Conservation (phyloP, 768 basidiomycete species). For the Leccinum uliginosum region DNA sequence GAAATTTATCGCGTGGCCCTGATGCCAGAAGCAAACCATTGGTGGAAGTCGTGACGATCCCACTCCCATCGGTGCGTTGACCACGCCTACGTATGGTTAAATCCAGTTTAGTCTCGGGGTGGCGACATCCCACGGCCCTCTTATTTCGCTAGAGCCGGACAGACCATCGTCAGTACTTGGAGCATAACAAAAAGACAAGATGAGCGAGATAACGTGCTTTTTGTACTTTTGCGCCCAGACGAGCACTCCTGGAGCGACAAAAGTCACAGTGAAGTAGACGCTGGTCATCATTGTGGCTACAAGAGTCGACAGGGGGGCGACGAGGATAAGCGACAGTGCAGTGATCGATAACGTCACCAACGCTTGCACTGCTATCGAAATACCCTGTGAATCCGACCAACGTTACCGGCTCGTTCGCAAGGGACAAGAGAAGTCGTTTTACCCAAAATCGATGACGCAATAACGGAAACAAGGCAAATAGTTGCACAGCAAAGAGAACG, state of each 20-base stretch:
- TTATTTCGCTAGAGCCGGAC: conserved; percentile 64
- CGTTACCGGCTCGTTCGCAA: conserved; percentile 9
- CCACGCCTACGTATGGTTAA: conserved; percentile 23
- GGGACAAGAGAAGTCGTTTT: conserved; percentile 15
- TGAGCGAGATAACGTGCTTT: conserved; percentile 50
- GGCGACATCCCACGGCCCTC: conserved; percentile 89
- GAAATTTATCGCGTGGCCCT: conserved; percentile 23
- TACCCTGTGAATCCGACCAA: conserved; percentile 37
- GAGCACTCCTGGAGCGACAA: conserved; percentile 68
- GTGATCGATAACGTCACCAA: conserved; percentile 51
- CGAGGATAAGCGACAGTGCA: conserved; percentile 47
- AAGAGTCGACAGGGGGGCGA: conserved; percentile 49
- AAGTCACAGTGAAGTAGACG: conserved; percentile 54
- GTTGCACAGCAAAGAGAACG: conserved; percentile 75
- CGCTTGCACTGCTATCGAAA: conserved; percentile 43
- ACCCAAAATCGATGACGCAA: conserved; percentile 73
- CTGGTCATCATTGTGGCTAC: conserved; percentile 50
- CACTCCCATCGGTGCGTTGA: conserved; percentile 22
- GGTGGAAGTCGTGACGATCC: conserved; percentile 26
- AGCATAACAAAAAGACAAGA: conserved; percentile 10
- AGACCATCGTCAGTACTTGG: conserved; percentile 6
- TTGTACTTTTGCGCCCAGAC: conserved; percentile 88
- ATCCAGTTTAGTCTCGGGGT: conserved; percentile 61
- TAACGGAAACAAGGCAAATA: conserved; percentile 82
- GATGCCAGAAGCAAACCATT: conserved; percentile 12